phyloP scores from a whole-genome alignment of 345 rosid species.

The Eucalyptus lansdowneana region DNA sequence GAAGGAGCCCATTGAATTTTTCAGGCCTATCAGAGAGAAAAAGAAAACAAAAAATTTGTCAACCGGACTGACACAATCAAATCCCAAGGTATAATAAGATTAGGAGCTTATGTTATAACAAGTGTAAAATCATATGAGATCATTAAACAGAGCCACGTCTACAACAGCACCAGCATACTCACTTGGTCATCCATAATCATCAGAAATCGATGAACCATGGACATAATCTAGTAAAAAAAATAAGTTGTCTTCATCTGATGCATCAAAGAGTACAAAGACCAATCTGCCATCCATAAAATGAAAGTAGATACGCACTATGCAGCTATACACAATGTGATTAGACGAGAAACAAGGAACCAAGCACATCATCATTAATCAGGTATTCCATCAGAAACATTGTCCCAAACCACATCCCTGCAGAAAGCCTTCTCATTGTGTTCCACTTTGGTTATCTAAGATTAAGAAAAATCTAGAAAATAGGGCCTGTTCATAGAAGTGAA shows the following conservation, averaged over 20 bases:
- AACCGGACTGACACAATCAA: background rate
- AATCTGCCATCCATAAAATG: background rate
- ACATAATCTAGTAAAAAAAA: background rate
- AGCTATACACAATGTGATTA: background rate
- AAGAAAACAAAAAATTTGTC: background rate
- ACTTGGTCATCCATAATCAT: background rate
- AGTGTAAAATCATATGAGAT: background rate
- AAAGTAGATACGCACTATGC: background rate
- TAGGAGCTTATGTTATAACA: background rate
- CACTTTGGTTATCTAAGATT: background rate
- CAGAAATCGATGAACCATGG: background rate
- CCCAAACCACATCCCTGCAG: background rate
- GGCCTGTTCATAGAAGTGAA: background rate
- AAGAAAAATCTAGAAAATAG: background rate
- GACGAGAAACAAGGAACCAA: background rate
- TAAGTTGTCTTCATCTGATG: background rate
- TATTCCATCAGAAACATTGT: background rate
- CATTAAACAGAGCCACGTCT: background rate
- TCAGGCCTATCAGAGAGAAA: background rate
- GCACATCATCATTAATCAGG: background rate
- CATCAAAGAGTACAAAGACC: background rate
- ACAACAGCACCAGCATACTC: background rate
- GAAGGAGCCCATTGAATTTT: conserved; percentile 30
- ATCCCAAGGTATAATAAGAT: background rate
- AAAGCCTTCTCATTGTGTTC: background rate